Conservation (phyloP, 208 protist genomes). For the Trichomonas vaginalis region DNA sequence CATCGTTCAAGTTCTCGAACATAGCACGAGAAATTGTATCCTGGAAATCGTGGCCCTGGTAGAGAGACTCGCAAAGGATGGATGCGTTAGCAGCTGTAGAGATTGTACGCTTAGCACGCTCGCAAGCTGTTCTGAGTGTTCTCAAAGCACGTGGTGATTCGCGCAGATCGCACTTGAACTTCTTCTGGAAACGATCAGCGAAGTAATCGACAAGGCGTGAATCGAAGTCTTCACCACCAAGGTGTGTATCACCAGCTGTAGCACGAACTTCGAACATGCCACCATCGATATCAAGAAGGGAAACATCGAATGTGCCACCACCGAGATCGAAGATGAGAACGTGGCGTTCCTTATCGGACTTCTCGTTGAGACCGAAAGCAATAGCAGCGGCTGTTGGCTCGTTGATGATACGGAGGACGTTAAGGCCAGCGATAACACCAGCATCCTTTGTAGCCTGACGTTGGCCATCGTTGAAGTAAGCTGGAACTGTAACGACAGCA, state of each 20-base stretch:
- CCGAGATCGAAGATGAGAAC: background rate
- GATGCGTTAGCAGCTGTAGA: conserved; percentile 46
- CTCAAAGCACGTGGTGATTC: conserved; percentile 48
- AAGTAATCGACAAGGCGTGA: conserved; percentile 87
- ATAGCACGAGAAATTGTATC: conserved; percentile 73
- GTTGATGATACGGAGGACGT: too few species aligned
- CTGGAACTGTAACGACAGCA: too few species aligned
- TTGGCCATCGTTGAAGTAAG: too few species aligned
- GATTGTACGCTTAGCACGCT: conserved; percentile 73
- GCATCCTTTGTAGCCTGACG: too few species aligned
- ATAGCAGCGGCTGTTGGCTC: conserved; percentile 55
- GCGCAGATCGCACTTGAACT: conserved; percentile 57
- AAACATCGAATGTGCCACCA: too few species aligned
- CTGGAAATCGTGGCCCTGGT: conserved; percentile 80
- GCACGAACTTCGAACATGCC: conserved; percentile 75
- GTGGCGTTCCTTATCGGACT: conserved; percentile 41
- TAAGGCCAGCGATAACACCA: too few species aligned
- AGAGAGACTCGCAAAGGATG: conserved; percentile 84
- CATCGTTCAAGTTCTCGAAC: conserved; percentile 79
- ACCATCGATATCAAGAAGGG: conserved; percentile 67
- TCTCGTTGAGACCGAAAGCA: conserved; percentile 45
- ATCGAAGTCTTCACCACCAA: conserved; percentile 82
- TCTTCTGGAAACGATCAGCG: conserved; percentile 77
- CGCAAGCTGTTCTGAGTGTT: conserved; percentile 54
- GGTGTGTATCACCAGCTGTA: conserved; percentile 88